Evolutionary conservation across 1,139 yeast genomes (phyloP), one percentile per base, ranked within the genome.

Genomic region (Sugiyamaella sp.): DNA sequence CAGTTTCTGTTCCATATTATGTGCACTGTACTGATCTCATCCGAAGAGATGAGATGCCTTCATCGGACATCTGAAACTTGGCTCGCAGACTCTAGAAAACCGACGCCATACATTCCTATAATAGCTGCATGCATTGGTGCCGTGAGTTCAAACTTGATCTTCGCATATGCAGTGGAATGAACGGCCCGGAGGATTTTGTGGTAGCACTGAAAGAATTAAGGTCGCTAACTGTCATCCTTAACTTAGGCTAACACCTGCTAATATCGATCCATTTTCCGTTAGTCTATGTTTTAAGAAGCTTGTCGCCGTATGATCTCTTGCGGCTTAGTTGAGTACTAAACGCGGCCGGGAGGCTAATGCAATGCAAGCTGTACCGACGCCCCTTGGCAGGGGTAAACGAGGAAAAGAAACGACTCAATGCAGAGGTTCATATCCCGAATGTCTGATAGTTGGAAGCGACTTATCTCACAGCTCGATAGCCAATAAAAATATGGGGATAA

Each of bases 381-480:
- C 35, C 16, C 48, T 33, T 44, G 48, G 41, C 48, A 44, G 48
- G 48, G 17, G 37, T 21, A 3, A 4, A 2, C 20, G 21, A 25
- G 20, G 3, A 43, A 44, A 44, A 29, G 41, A 5, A 33, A 44
- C 4, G 17, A 12, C 2, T 22, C 5, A 3, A 24, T 21, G 20
- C 27, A 16, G 9, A 14, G 4, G 17, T 25, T 9, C 5, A 41
- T 41, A 24, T 14, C 29, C 21, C 16, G 14, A 21, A 44, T 44
- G 48, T 35, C 39, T 29, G 48, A 44, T 44, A 44, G 40, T 14
- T 33, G 40, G n/a, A 21, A 33, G n/a, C 4, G 14, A 44, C 48
- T 33, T 44, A 44, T 44, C 48, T 44, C 39, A 44, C 48, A 43
- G 27, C 32, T 21, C 6, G 38, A 43, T 29, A 43, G 46, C 48